A percentile compares a stretch with the other conserved stretches of the same genome.
Evolutionary conservation across 2,329 filamentous ascomycete species (phyloP).

Genomic region (Periconia macrospinosa): DNA sequence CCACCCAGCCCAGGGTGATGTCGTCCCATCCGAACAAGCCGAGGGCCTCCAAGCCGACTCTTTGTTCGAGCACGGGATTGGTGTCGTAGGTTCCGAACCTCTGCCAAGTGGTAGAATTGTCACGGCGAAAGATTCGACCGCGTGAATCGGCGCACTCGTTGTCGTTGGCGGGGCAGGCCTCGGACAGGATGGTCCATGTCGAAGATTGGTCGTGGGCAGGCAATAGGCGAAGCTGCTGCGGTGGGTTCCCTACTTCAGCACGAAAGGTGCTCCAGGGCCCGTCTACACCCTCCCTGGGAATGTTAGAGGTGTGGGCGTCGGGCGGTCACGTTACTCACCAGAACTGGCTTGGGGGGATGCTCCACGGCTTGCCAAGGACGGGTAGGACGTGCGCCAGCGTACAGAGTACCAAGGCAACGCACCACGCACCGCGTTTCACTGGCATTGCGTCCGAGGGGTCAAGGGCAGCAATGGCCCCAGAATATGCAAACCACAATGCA

Average conservation of each 20-base stretch:
- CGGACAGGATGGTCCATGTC: conserved; percentile 36
- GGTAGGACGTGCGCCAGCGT: background rate
- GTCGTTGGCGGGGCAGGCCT: conserved; percentile 35
- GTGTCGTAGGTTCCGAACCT: conserved; percentile 36
- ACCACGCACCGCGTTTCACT: background rate
- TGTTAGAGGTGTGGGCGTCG: conserved; percentile 3
- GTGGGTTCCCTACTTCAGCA: conserved; percentile 29
- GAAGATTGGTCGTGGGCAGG: conserved; percentile 38
- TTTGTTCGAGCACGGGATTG: conserved; percentile 25
- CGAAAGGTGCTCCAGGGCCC: conserved; percentile 37
- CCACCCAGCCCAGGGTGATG: conserved; percentile 32
- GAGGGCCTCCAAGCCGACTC: conserved; percentile 31
- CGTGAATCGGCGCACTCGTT: conserved; percentile 31
- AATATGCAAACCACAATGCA: too few relatives aligned
- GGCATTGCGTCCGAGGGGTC: background rate
- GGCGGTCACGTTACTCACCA: conserved; percentile 15
- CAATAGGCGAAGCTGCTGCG: conserved; percentile 32
- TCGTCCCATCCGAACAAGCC: conserved; percentile 42
- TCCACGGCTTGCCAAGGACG: conserved; percentile 17
- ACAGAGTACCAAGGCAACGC: background rate
- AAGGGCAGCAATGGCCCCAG: background rate
- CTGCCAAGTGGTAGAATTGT: conserved; percentile 37
- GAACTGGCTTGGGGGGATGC: conserved; percentile 24
- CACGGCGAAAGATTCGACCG: conserved; percentile 32
- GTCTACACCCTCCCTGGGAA: conserved; percentile 31